Base-by-base conservation (phyloP, 2,329 filamentous ascomycete species). In the Chaetothyriales sp. region DNA sequence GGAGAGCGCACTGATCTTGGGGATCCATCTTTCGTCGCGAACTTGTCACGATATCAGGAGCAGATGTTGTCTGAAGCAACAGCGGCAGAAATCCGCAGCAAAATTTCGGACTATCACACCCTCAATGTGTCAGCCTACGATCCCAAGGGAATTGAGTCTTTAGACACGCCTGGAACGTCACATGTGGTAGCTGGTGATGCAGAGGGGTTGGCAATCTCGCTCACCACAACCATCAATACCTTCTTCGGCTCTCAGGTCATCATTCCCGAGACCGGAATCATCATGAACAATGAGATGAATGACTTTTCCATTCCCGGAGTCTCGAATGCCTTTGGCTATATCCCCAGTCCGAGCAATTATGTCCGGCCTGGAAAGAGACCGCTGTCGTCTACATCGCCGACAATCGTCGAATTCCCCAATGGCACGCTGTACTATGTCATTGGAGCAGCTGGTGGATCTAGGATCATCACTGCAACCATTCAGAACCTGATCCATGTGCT, bases 161-260 rank as follows among this genome's bases (percentile, higher is more conserved):
- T 84, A 15, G 77, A 84, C 2, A 84, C 80, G 57, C 68, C 68
- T 4, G 75, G 75, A 44, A 78, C 75, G 4, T 75, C 73, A 0
- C 73, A 75, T 48, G 62, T 73, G 39, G 70, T 85, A 0, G 73
- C 84, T 0, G 80, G 82, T 0, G 90, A 95, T 64, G 66, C 67
- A 6, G 73, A 76, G 0, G 89, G 89, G 5, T 73, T 95, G 65
- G 80, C 87, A 1, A 76, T 93, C 36, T 83, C 84, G 1, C 73
- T 88, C 10, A 95, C 89, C 0, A 92, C 87, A 0, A 95, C 90
- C 0, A 73, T 95, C 51, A 95, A 95, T 66, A 73, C 92, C 3
- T 73, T 92, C 2, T 96, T 94, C 60, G 90, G 90, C 45, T 83
- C 81, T 25, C 74, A 80, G 18, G 66, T 94, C 56, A 79, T 94